Conservation (phyloP, 2,329 filamentous ascomycete species). For the Talaromyces sp. region DNA sequence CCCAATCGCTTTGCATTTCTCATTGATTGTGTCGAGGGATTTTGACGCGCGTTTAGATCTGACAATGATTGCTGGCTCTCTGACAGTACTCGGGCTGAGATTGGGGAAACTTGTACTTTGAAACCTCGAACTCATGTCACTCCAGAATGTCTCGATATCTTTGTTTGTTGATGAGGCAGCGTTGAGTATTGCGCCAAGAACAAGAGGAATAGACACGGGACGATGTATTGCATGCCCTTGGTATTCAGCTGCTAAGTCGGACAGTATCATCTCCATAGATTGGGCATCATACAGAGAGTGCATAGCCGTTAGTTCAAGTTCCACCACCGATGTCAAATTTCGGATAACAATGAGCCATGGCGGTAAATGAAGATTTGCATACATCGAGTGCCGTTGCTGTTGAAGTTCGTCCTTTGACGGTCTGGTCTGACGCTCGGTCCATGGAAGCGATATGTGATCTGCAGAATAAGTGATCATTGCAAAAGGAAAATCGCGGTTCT, state of each 20-base stretch:
- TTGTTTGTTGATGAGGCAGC: slow-evolving; percentile 21
- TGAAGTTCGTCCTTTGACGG: neutral
- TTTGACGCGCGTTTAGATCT: slow-evolving; percentile 32
- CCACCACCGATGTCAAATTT: slow-evolving; percentile 16
- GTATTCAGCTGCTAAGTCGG: slow-evolving; percentile 48
- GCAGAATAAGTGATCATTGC: slow-evolving; percentile 63
- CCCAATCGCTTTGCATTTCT: slow-evolving; percentile 50
- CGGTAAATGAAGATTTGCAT: slow-evolving; percentile 46
- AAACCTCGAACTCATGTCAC: slow-evolving; percentile 44
- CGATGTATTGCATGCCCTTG: slow-evolving; percentile 17
- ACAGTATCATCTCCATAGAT: slow-evolving; percentile 61
- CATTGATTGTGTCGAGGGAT: slow-evolving; percentile 46
- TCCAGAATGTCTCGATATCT: slow-evolving; percentile 56
- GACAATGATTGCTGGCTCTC: slow-evolving; percentile 27
- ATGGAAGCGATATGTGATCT: slow-evolving; percentile 31
- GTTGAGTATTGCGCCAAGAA: slow-evolving; percentile 42
- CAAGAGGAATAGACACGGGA: slow-evolving; percentile 32
- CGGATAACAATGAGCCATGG: slow-evolving; percentile 59
- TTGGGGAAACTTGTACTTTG: slow-evolving; percentile 69
- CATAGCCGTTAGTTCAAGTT: slow-evolving; percentile 55
- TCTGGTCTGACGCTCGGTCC: slow-evolving; percentile 18
- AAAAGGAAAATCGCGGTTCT: slow-evolving; percentile 58
- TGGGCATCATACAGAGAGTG: slow-evolving; percentile 83
- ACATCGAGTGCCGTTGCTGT: slow-evolving; percentile 22
- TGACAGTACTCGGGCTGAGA: slow-evolving; percentile 56